A percentile compares a stretch with the other conserved stretches of the same genome.
These are phyloP conservation scores for Coleophoma crateriformis DNA, from an alignment of 2,329 filamentous ascomycete genomes.

Conservation along the genomic window DNA sequence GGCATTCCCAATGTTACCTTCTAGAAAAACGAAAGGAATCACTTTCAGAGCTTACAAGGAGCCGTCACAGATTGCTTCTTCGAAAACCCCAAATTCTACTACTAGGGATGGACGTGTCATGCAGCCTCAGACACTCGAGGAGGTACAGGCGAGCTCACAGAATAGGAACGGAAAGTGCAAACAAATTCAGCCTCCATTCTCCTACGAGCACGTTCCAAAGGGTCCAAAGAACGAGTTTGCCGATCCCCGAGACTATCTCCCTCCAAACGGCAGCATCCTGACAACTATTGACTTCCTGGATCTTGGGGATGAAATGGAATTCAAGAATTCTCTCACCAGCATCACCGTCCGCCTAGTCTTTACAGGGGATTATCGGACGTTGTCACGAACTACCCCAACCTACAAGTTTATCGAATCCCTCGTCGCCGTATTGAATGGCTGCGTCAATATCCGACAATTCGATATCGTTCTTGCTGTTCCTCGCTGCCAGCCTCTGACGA, in stretches of 20 bases:
- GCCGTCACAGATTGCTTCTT: background rate
- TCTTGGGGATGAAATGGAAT: background rate
- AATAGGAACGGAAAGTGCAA: no score
- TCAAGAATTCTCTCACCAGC: background rate
- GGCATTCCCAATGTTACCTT: no score
- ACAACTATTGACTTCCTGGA: background rate
- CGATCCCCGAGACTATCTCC: background rate
- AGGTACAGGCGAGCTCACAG: no score
- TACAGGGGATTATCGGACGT: background rate
- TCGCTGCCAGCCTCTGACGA: background rate
- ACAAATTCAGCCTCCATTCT: background rate
- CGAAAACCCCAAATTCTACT: no score
- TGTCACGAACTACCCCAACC: background rate
- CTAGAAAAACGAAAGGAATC: no score
- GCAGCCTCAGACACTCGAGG: no score
- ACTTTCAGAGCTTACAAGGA: background rate
- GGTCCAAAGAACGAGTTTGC: background rate
- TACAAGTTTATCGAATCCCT: background rate
- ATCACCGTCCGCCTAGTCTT: background rate
- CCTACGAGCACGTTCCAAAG: background rate
- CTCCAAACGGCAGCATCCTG: background rate
- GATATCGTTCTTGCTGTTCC: background rate
- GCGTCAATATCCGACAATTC: background rate
- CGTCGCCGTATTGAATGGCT: background rate
- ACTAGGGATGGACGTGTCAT: no score